phyloP scores from a whole-genome alignment of 2,329 filamentous ascomycete genomes.

The Colletotrichum navitas region DNA sequence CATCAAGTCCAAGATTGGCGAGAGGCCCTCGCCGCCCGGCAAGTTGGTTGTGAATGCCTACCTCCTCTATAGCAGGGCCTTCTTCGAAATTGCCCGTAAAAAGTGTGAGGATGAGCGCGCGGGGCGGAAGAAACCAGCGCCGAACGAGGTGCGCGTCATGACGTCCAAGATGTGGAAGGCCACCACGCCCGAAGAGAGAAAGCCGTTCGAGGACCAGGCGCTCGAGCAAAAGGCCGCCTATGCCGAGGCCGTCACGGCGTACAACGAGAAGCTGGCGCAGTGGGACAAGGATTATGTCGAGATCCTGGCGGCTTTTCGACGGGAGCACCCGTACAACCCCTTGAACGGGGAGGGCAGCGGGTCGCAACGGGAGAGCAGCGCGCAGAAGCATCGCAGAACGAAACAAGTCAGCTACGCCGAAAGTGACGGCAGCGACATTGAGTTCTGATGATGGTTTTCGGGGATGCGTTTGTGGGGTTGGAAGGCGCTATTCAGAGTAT shows the following conservation, averaged over 20 bases:
- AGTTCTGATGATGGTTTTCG: conserved; percentile 30
- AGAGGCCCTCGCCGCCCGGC: conserved; percentile 77
- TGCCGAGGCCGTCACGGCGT: conserved; percentile 67
- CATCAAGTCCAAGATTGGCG: conserved; percentile 73
- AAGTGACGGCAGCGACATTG: conserved; percentile 48
- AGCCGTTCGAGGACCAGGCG: conserved; percentile 83
- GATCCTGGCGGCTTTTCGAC: conserved; percentile 65
- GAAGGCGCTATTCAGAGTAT: background rate
- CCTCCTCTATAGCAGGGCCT: conserved; percentile 85
- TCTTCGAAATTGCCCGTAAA: conserved; percentile 73
- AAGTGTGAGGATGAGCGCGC: conserved; percentile 73
- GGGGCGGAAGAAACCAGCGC: conserved; percentile 73
- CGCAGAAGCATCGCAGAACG: conserved; percentile 52
- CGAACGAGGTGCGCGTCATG: conserved; percentile 87
- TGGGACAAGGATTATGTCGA: conserved; percentile 79
- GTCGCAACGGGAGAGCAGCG: conserved; percentile 23
- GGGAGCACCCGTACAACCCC: conserved; percentile 62
- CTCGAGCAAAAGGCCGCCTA: conserved; percentile 77
- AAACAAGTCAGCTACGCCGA: conserved; percentile 55
- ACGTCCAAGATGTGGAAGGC: conserved; percentile 94
- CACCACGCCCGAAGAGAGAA: conserved; percentile 75
- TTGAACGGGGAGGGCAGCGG: conserved; percentile 44
- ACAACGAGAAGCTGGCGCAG: conserved; percentile 70
- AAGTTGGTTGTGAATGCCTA: conserved; percentile 88
- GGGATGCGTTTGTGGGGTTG: background rate